phyloP scores from a whole-genome alignment of 1,139 yeast genomes.

The Suhomyces wounanorum region DNA sequence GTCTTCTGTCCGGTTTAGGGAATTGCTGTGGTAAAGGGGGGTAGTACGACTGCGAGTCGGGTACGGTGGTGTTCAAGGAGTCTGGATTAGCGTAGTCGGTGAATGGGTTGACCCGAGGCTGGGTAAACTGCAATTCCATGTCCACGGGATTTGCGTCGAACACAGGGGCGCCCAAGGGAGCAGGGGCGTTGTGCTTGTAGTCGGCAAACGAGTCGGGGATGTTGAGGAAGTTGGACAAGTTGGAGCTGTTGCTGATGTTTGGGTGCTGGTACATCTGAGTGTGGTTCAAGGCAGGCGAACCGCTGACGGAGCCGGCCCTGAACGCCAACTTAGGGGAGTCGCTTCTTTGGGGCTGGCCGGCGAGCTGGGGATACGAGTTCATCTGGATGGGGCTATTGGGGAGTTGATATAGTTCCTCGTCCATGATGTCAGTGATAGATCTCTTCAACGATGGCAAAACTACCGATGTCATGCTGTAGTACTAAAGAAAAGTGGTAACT shows the following conservation, averaged over 20 bases:
- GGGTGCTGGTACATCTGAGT: conserved; percentile 19
- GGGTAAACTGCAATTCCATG: conserved; percentile 16
- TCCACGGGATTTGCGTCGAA: conserved; percentile 13
- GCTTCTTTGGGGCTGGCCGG: conserved; percentile 12
- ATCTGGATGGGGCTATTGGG: conserved; percentile 28
- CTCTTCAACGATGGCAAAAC: conserved; percentile 51
- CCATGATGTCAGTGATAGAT: conserved; percentile 60
- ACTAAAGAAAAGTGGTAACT: conserved; percentile 1
- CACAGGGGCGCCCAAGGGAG: conserved; percentile 2
- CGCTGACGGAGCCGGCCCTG: conserved; percentile 16
- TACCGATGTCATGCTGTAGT: conserved; percentile 47
- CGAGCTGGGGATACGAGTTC: conserved; percentile 8
- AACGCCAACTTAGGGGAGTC: conserved; percentile 14
- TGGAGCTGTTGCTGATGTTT: conserved; percentile 17
- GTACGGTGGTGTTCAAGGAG: conserved; percentile 17
- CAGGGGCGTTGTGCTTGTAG: conserved; percentile 21
- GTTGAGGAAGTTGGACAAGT: conserved; percentile 32
- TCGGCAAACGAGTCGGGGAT: conserved; percentile 37
- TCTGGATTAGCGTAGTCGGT: conserved; percentile 44
- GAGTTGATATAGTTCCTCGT: conserved; percentile 62
- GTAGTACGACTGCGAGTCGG: conserved; percentile 16
- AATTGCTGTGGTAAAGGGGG: conserved; percentile 17
- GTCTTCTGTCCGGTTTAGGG: conserved; percentile 26
- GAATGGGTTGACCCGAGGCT: conserved; percentile 30
- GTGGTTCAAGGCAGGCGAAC: conserved; percentile 22